Percentiles rank a stretch among this genome's conserved stretches.
phyloP scores from a whole-genome alignment of 2,329 filamentous ascomycete species.

The Pseudogymnoascus sp. region DNA sequence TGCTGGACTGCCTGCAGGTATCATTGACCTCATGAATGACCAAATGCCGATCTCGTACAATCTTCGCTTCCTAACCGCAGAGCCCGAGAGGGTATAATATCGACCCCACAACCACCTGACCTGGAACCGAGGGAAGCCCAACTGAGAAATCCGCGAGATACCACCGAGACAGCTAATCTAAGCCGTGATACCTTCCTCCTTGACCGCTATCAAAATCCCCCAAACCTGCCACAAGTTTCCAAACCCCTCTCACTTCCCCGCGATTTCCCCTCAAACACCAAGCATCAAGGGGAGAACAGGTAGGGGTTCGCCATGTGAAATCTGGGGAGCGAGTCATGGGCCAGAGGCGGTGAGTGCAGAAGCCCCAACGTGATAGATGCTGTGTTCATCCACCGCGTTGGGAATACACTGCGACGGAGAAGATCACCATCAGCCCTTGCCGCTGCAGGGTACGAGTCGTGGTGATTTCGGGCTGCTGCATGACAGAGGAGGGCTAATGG shows the following conservation, averaged over 20 bases:
- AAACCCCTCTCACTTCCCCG: neutral
- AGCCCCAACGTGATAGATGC: neutral
- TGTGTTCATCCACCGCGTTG: constrained; percentile 1
- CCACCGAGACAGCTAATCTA: neutral
- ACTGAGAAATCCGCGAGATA: neutral
- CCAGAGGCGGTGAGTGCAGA: neutral
- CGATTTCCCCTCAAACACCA: neutral
- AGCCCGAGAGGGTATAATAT: neutral
- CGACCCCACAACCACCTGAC: neutral
- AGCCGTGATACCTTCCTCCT: neutral
- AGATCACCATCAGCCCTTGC: neutral
- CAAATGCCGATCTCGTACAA: neutral
- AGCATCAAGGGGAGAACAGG: neutral
- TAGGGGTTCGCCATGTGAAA: neutral
- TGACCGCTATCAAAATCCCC: neutral
- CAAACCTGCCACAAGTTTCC: neutral
- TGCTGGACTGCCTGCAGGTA: neutral
- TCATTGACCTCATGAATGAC: neutral
- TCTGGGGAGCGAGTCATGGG: constrained; percentile 4
- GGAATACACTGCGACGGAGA: neutral
- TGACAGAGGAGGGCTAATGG: neutral
- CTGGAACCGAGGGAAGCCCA: neutral
- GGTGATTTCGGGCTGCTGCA: neutral
- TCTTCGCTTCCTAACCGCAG: neutral
- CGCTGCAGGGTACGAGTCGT: constrained; percentile 6